Evolutionary conservation across 208 protist species (phyloP).

Genomic region (Giardia muris): DNA sequence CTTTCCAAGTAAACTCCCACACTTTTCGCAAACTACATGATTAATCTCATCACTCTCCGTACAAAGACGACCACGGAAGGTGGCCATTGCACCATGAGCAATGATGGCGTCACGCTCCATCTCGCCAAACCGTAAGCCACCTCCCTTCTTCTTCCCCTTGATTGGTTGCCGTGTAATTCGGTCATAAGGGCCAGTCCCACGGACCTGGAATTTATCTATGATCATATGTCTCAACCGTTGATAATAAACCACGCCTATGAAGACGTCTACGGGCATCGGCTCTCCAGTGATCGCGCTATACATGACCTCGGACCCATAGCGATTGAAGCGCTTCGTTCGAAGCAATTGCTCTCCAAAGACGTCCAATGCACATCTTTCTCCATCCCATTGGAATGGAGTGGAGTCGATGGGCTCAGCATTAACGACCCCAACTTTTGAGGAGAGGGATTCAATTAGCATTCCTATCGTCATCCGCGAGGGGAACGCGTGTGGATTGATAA

Average conservation of each 20-base stretch:
- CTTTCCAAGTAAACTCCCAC: constrained; percentile 35
- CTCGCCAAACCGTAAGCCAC: constrained; percentile 97
- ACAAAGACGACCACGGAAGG: constrained; percentile 89
- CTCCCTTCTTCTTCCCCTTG: constrained; percentile 65
- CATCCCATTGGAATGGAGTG: constrained; percentile 64
- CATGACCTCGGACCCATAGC: constrained; percentile 59
- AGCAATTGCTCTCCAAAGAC: constrained; percentile 81
- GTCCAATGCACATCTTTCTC: constrained; percentile 60
- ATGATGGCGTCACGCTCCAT: constrained; percentile 99
- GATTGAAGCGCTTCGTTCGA: constrained; percentile 70
- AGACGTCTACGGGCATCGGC: constrained; percentile 83
- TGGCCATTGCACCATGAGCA: constrained; percentile 86
- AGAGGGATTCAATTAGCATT: constrained; percentile 79
- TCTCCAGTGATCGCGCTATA: constrained; percentile 72
- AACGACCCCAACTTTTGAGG: constrained; percentile 73
- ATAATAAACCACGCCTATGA: constrained; percentile 83
- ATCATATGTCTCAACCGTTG: constrained; percentile 98
- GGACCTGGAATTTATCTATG: constrained; percentile 94
- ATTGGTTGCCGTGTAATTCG: constrained; percentile 87
- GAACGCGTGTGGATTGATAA: constrained; percentile 99
- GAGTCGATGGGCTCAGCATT: constrained; percentile 81
- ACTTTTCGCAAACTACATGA: constrained; percentile 43
- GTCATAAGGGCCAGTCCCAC: constrained; percentile 71
- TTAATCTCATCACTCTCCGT: constrained; percentile 55
- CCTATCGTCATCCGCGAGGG: constrained; percentile 99